These are phyloP conservation scores for Beauveria rudraprayagi DNA, from an alignment of 2,329 filamentous ascomycete species.

Conservation along the genomic window DNA sequence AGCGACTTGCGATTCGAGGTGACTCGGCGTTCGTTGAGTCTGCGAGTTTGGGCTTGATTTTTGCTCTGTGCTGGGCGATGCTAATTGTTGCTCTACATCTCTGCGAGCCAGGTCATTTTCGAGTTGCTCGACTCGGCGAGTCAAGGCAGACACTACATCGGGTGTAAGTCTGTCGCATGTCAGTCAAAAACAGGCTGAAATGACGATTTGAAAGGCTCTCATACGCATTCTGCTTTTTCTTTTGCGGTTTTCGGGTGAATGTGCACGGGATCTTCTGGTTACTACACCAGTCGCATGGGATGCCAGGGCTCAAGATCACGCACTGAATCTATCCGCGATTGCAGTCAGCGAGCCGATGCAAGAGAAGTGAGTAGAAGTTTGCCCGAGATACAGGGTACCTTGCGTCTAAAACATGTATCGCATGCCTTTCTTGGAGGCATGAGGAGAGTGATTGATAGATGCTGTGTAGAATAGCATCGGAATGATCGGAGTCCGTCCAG, in stretches of 20 bases:
- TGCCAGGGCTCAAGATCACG: constrained; percentile 5
- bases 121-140: neutral
- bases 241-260: constrained; percentile 6
- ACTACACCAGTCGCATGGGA: constrained; percentile 12
- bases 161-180: neutral
- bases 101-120: neutral
- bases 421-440: constrained; percentile 12
- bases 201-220: neutral
- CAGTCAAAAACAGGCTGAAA: neutral
- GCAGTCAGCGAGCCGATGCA: neutral
- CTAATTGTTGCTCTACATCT: neutral
- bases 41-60: neutral
- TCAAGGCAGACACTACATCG: neutral
- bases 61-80: neutral
- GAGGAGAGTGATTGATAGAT: neutral
- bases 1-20: neutral
- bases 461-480: neutral
- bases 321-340: constrained; percentile 10
- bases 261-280: constrained; percentile 11
- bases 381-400: neutral
- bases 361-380: no score
- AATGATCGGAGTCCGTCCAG: neutral
- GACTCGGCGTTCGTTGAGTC: neutral
- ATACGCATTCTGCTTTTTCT: neutral
- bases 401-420: constrained; percentile 13